Percentiles rank a stretch among this genome's conserved stretches.
phyloP scores from a whole-genome alignment of 805 yeast species.

The Candida germanica region DNA sequence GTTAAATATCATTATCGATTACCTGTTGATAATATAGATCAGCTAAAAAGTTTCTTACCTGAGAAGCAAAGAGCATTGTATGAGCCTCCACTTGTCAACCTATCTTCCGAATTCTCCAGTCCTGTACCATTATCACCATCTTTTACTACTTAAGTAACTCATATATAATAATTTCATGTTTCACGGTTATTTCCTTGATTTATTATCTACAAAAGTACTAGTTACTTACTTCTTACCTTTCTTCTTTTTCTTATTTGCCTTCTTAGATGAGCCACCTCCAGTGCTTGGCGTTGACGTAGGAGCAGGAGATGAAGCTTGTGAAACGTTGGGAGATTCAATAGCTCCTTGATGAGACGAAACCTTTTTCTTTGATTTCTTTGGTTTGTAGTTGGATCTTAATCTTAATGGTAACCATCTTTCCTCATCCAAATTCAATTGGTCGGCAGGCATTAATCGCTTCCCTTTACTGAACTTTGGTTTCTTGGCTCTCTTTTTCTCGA shows the following conservation, averaged over 20 bases:
- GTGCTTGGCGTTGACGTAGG: constrained; percentile 11
- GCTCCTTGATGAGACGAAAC: constrained; percentile 27
- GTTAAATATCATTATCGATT: constrained; percentile 1
- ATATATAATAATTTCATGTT: too few relatives aligned
- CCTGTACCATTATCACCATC: too few relatives aligned
- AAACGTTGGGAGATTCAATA: constrained; percentile 13
- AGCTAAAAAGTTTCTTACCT: constrained; percentile 3
- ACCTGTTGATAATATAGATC: not conserved
- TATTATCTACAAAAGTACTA: too few relatives aligned
- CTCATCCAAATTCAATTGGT: constrained; percentile 32
- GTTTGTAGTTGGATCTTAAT: constrained; percentile 80
- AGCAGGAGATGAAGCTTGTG: constrained; percentile 9
- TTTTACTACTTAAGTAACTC: too few relatives aligned
- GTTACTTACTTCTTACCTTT: constrained; percentile 23
- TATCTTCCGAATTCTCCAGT: too few relatives aligned
- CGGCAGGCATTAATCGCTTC: constrained; percentile 26
- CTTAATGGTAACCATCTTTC: constrained; percentile 93
- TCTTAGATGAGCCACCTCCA: constrained; percentile 5
- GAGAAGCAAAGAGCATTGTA: too few relatives aligned
- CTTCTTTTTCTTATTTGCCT: constrained; percentile 16
- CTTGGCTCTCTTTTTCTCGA: constrained; percentile 23
- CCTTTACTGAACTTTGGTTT: constrained; percentile 26
- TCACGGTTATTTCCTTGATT: too few relatives aligned
- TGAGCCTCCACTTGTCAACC: too few relatives aligned
- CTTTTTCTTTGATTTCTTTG: constrained; percentile 60